phyloP scores from a whole-genome alignment of 345 rosid species.

The Adansonia digitata region DNA sequence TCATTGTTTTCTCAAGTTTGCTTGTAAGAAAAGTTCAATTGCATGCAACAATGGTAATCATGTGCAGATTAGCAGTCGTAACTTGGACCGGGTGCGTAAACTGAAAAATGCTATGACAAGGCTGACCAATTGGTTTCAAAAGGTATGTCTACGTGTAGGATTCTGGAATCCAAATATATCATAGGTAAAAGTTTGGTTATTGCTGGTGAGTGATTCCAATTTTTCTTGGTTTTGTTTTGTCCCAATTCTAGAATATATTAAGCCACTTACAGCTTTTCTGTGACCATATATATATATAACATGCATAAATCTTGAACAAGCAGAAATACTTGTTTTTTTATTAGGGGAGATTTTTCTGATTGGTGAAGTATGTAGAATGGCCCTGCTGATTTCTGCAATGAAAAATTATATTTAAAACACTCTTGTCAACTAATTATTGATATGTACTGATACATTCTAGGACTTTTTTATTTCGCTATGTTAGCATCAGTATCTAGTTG shows the following conservation, averaged over 20 bases:
- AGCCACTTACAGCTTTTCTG: background rate
- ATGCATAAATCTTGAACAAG: background rate
- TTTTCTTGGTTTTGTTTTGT: background rate
- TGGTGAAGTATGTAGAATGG: background rate
- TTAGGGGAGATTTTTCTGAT: background rate
- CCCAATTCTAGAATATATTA: background rate
- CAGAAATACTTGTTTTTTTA: background rate
- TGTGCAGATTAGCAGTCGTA: conserved; percentile 56
- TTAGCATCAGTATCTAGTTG: background rate
- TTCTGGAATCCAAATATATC: background rate
- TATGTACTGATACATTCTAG: background rate
- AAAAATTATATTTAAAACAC: background rate
- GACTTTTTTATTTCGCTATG: background rate
- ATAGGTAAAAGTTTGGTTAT: too few species aligned
- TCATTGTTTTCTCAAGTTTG: background rate
- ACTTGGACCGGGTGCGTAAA: conserved; percentile 50
- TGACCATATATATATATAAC: background rate
- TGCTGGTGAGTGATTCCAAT: background rate
- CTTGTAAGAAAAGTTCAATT: background rate
- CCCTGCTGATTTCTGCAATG: background rate
- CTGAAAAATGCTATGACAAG: conserved; percentile 59
- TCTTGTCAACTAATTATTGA: background rate
- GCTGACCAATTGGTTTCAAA: conserved; percentile 49
- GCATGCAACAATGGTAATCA: conserved; percentile 1
- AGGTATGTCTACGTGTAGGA: conserved; percentile 27